Percentiles rank a stretch among this genome's conserved stretches.
phyloP scores from a whole-genome alignment of 345 rosid species.

The Linum lewisii region DNA sequence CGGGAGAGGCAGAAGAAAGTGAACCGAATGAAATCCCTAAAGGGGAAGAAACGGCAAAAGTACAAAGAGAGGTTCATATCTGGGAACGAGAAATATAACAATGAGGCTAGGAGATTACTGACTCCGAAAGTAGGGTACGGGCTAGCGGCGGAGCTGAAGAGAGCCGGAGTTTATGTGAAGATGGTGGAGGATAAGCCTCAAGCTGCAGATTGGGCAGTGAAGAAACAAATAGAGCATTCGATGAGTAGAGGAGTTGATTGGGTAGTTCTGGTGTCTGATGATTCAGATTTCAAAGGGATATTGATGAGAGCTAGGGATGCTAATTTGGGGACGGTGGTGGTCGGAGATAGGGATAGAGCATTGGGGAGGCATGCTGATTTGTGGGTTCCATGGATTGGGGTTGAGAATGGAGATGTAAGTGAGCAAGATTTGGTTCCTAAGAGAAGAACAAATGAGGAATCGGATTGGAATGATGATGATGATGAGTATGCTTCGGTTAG shows the following conservation, averaged over 20 bases:
- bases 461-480: conserved; percentile 8
- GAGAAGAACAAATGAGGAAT: conserved; percentile 29
- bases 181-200: conserved; percentile 91
- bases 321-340: conserved; percentile 69
- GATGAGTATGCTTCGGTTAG: conserved; percentile 39
- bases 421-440: conserved; percentile 65
- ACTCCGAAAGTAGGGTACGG: conserved; percentile 71
- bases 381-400: conserved; percentile 86
- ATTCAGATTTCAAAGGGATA: conserved; percentile 67
- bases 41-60: conserved; percentile 72
- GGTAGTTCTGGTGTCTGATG: conserved; percentile 80
- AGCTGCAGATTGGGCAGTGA: conserved; percentile 95
- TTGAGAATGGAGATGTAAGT: conserved; percentile 62
- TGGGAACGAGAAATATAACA: conserved; percentile 71
- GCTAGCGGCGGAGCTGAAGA: conserved; percentile 54
- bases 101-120: conserved; percentile 54
- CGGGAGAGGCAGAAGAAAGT: conserved; percentile 80
- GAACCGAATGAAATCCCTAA: conserved; percentile 64
- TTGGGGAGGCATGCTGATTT: conserved; percentile 69
- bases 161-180: conserved; percentile 77
- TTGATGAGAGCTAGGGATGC: conserved; percentile 71
- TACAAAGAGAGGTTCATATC: conserved; percentile 55
- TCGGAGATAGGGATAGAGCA: conserved; percentile 60
- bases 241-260: conserved; percentile 84
- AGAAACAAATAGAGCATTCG: conserved; percentile 83